Conservation (phyloP, 2,329 filamentous ascomycete species). For the Xylariaceae sp. region DNA sequence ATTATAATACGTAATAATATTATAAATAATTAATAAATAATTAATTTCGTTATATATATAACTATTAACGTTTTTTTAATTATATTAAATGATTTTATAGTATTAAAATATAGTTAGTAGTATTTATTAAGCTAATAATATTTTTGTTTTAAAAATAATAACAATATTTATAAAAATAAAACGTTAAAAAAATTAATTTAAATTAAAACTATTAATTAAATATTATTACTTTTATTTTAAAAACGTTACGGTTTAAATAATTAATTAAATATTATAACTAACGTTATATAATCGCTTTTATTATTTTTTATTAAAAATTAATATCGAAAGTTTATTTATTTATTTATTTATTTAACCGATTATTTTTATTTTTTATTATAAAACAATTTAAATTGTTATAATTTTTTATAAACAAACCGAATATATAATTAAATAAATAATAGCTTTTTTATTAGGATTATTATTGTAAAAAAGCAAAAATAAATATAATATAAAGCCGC, state of each 20-base stretch:
- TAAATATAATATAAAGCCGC: background rate
- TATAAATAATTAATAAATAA: too few species aligned
- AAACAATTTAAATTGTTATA: background rate
- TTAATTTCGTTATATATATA: too few species aligned
- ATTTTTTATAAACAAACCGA: background rate
- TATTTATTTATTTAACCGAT: background rate
- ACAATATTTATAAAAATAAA: background rate
- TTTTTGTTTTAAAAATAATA: background rate
- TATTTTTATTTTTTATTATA: background rate
- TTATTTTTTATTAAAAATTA: background rate
- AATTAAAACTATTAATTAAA: background rate
- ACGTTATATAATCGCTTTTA: background rate
- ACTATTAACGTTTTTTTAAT: too few species aligned
- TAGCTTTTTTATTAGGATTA: background rate
- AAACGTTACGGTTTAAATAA: too few species aligned
- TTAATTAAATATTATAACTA: too few species aligned
- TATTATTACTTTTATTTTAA: too few species aligned
- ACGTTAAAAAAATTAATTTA: background rate
- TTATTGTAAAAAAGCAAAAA: background rate
- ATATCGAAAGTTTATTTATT: background rate
- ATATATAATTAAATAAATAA: background rate
- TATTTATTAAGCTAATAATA: too few species aligned
- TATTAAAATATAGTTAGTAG: too few species aligned
- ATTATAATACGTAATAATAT: background rate
- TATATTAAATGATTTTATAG: too few species aligned